Base-by-base conservation (phyloP, 495 filamentous ascomycete species). In the Platismatia glauca region DNA sequence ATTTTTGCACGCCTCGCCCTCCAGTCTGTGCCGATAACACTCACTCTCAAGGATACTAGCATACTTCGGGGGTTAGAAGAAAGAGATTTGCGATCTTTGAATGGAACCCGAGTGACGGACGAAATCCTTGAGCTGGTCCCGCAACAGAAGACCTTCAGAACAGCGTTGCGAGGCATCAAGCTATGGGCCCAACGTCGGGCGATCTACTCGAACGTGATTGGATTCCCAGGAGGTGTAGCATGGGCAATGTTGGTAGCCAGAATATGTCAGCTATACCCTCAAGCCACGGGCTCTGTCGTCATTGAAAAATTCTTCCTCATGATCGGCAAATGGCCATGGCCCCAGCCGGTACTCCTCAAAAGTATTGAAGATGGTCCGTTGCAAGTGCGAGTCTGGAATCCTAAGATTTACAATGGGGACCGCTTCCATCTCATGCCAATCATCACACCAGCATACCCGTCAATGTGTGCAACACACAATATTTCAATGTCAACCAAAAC, bases 171-270 rank as follows among this genome's bases (percentile, higher is more conserved):
- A 48, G 91, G 89, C 18, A 89, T 98, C 72, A 98, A 98, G 72
- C 79, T 97, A 8, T 98, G 94, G 94, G 91, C 93, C 34, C 89
- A 96, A 72, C 83, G 91, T 85, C 87, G 91, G 60, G 94, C 89
- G 15, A 89, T 97, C 22, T 97, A 97, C 71, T 88, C 90, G 58
- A 96, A 96, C 68, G 89, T 98, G 64, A 90, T 96, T 61, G 94
- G 94, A 20, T 98, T 91, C 66, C 95, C 94, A 13, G 94, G 94
- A 62, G 94, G 94, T 75, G 91, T 98, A 56, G 94, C 94, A 24
- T 98, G 92, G 90, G 94, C 93, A 35, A 96, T 98, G 87, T 78
- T 97, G 68, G 91, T 97, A 24, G 94, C 94, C 29, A 80, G 94
- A 63, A 89, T 97, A 53, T 98, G 94, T 71, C 94, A 98, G 72